Base-by-base conservation (phyloP, 805 yeast genomes). In the Cyberlindnera galapagoensis region DNA sequence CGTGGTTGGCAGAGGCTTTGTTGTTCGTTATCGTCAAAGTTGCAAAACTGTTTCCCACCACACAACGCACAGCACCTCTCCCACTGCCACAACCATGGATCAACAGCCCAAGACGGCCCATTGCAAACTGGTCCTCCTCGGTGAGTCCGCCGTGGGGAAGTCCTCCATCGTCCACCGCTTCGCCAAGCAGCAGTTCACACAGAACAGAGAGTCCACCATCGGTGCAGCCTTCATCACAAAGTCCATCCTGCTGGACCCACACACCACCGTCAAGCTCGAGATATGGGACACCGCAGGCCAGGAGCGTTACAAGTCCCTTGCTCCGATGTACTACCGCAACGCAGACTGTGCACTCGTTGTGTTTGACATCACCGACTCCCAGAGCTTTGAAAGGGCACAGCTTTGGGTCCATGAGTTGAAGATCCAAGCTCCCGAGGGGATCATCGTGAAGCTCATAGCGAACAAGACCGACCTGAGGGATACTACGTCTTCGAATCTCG, bases 181-280 rank as follows among this genome's bases (percentile, higher is more conserved):
- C 47, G 88, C 74, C 17, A 72, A 71, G 40, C 71, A 76, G 46
- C 59, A 75, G 1, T 92, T 90, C 54, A 92, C 85, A 44, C 79
- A 74, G 19, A 73, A 74, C 43, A 73, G 90, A 38, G 85, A 94
- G 45, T 83, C 94, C 26, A 92, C 98, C 2, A 92, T 92, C 34
- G 99, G 99, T n/a, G 99, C 98, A 4, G 98, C 97, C 0, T 92
- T 90, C 57, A 70, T 92, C 24, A 85, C 97, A 12, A 94, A 87
- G 54, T 76, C 81, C 9, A 65, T 82, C 9, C 63, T 64, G 9
- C 43, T 74, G 7, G 71, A 64, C 33, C 44, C 55, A 11, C 52
- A 62, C 40, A 58, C 70, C 22, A 61, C 60, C 23, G 68, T 57
- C 37, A 62, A 53, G 54, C 77, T 57, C 32, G 74, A 69, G 42